A percentile compares a stretch with the other conserved stretches of the same genome.
Evolutionary conservation across 129 eudicot genomes (phyloP).

Genomic region (Flaveria trinervia): DNA sequence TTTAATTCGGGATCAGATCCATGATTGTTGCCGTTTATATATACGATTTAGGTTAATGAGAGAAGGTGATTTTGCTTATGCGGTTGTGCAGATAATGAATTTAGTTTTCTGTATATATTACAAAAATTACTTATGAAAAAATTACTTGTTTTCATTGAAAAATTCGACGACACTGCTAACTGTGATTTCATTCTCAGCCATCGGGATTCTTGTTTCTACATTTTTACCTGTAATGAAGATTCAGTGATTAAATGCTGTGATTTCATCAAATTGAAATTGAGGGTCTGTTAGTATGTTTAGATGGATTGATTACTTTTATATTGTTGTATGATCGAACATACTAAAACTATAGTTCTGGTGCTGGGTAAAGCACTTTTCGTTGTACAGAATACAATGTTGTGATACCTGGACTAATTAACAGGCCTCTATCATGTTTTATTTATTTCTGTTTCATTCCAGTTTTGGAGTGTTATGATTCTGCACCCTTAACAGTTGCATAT

Average conservation of each 20-base stretch:
- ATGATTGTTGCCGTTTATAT: background rate
- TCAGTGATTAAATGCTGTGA: background rate
- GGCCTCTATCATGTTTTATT: background rate
- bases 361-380: background rate
- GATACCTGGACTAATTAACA: background rate
- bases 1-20: background rate
- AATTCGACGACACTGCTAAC: background rate
- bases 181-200: background rate
- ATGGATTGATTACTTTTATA: too few relatives aligned
- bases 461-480: background rate
- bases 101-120: conserved; percentile 9
- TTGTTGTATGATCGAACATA: conserved; percentile 6
- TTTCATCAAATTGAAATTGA: background rate
- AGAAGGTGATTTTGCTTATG: background rate
- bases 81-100: background rate
- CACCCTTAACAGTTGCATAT: background rate
- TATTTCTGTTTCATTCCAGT: background rate
- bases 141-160: background rate
- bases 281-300: background rate
- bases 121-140: background rate
- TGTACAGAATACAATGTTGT: background rate
- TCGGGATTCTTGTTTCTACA: background rate
- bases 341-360: background rate
- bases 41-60: background rate
- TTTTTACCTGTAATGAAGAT: background rate